Conservation (phyloP, 371 early-diverging fungal genomes). For the Conidiobolus incongruus region DNA sequence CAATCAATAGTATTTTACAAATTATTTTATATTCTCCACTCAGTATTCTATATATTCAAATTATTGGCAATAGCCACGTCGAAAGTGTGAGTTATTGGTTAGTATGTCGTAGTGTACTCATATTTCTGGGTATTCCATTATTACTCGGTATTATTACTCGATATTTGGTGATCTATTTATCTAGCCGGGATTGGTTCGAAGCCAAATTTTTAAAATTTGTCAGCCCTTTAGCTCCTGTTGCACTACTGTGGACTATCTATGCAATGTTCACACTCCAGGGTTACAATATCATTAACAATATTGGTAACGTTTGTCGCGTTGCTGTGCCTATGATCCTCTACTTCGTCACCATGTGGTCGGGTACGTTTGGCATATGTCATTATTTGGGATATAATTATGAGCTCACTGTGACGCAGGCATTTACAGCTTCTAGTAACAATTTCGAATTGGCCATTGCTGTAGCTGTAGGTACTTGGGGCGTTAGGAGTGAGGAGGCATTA, state of each 20-base stretch:
- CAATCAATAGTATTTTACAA: slow-evolving; percentile 42
- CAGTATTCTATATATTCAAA: slow-evolving; percentile 24
- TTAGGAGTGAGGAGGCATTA: slow-evolving; percentile 33
- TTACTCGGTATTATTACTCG: slow-evolving; percentile 32
- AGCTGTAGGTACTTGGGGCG: slow-evolving; percentile 39
- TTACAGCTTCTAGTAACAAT: slow-evolving; percentile 49
- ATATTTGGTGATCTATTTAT: slow-evolving; percentile 18
- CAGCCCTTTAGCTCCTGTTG: slow-evolving; percentile 12
- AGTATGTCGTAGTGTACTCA: slow-evolving; percentile 27
- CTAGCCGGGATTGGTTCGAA: slow-evolving; percentile 14
- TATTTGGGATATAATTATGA: slow-evolving; percentile 14
- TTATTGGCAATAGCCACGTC: slow-evolving; percentile 8
- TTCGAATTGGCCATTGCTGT: slow-evolving; percentile 63
- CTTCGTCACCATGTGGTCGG: slow-evolving; percentile 28
- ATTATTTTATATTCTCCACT: slow-evolving; percentile 37
- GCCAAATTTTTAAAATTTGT: not conserved
- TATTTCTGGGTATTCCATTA: slow-evolving; percentile 49
- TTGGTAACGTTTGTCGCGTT: slow-evolving; percentile 34
- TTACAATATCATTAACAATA: slow-evolving; percentile 28
- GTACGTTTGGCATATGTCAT: slow-evolving; percentile 16
- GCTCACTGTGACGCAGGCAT: slow-evolving; percentile 28
- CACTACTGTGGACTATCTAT: slow-evolving; percentile 38
- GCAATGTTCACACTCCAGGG: slow-evolving; percentile 61
- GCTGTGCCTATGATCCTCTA: slow-evolving; percentile 43
- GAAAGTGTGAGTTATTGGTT: slow-evolving; percentile 20